phyloP scores from a whole-genome alignment of 140 eudicot species.

The Erigeron philadelphicus region DNA sequence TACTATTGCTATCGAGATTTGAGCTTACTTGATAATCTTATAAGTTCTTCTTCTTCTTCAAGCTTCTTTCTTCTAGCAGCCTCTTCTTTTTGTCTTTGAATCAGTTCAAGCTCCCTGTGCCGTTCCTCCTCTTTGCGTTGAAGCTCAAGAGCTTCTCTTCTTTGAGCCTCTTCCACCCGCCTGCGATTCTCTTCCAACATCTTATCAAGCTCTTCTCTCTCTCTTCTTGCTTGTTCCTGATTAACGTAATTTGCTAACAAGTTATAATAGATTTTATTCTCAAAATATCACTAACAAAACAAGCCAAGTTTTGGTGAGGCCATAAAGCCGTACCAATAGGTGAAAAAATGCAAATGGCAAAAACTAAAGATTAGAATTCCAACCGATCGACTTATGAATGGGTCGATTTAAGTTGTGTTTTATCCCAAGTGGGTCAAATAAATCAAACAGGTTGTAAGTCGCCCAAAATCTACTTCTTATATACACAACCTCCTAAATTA shows the following conservation, averaged over 20 bases:
- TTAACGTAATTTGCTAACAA: not conserved
- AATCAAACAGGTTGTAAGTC: not conserved
- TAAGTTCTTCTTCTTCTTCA: slow-evolving; percentile 71
- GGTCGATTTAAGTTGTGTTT: not conserved
- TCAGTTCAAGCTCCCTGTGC: slow-evolving; percentile 66
- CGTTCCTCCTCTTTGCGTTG: slow-evolving; percentile 91
- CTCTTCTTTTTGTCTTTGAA: slow-evolving; percentile 94
- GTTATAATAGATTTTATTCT: too few species aligned
- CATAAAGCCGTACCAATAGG: too few species aligned
- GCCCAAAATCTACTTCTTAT: not conserved
- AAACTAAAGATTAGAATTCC: too few species aligned
- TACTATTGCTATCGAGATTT: slow-evolving; percentile 33
- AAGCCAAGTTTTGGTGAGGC: too few species aligned
- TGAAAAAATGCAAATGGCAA: too few species aligned
- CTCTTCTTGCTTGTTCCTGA: slow-evolving; percentile 93
- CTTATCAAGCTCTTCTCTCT: slow-evolving; percentile 92
- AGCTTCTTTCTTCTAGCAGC: slow-evolving; percentile 73
- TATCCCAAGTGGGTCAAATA: not conserved
- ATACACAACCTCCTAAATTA: slow-evolving; percentile 1
- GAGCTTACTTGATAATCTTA: slow-evolving; percentile 37
- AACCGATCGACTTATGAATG: not conserved
- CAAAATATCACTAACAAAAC: too few species aligned
- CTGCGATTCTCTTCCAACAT: slow-evolving; percentile 94
- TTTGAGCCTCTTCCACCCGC: slow-evolving; percentile 89
- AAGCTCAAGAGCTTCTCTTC: slow-evolving; percentile 80